Evolutionary conservation across 148 eudicot genomes (phyloP), one percentile per base, ranked within the genome.

Genomic region (Rhododendron mucronatum): DNA sequence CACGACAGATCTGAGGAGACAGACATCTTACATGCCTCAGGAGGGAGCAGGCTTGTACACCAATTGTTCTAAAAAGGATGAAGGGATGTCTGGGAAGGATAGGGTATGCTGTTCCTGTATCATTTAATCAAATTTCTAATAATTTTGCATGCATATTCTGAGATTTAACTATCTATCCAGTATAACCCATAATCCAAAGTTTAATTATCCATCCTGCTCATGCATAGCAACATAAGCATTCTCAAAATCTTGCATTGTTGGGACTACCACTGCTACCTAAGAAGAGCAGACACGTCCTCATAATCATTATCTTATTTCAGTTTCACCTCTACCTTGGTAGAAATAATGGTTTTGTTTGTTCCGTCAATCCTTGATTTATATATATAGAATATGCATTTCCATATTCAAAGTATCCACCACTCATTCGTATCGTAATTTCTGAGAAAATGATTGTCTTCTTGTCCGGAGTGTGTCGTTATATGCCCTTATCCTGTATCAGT

Each of bases 21-120:
- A 91, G 84, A 87, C 55, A 41, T 86, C 92, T 67, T 85, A 90
- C 78, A 69, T 73, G 57, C 82, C 75, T 78, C 88, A 47, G 48
- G 13, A 55, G 30, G 45, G 84, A 50, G 85, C 45, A 5, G 26
- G 78, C 33, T 8, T 41, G n/a, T 71, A 76, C 82, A 18, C n/a
- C 76, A 33, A 80, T 76, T 26, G 48, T 51, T 67, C 78, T 50
- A 87, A 86, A 84, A 90, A 85, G 90, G 90, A 89, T 53, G 92
- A 91, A 39, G 86, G 90, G 89, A 78, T 76, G 11, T 80, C 87
- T 74, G 81, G 85, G 82, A 92, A 91, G 82, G 94, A 89, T 59
- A 88, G 82, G 83, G 95, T 93, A 90, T 86, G 92, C 85, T 28
- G 39, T 63, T 81, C 21, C 81, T 80, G 11, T 45, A 33, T 53